Conservation (phyloP, 2,329 filamentous ascomycete species). For the Truncatella angustata region DNA sequence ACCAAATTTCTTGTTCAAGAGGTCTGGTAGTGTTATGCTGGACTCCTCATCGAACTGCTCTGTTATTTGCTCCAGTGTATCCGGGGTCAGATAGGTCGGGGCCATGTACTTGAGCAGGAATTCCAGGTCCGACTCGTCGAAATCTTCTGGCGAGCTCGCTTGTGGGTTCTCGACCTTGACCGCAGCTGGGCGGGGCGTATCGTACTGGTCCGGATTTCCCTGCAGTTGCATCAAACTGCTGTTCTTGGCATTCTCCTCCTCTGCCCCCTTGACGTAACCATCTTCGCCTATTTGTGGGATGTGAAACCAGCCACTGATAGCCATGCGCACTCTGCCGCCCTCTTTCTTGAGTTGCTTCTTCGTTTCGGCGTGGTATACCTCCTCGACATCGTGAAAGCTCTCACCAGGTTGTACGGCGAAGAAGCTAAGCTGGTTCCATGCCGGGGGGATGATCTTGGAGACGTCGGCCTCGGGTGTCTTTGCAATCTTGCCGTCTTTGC, state of each 20-base stretch:
- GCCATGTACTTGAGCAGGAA: conserved; percentile 90
- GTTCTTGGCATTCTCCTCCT: conserved; percentile 81
- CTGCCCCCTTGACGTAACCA: conserved; percentile 82
- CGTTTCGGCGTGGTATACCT: conserved; percentile 76
- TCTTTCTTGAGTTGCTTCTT: conserved; percentile 63
- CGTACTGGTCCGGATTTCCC: conserved; percentile 86
- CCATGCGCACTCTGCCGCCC: conserved; percentile 84
- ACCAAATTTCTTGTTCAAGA: conserved; percentile 78
- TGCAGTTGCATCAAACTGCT: conserved; percentile 92
- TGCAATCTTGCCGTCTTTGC: conserved; percentile 70
- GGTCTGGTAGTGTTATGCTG: conserved; percentile 75
- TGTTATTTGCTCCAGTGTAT: conserved; percentile 79
- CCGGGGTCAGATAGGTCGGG: conserved; percentile 87
- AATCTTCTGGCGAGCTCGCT: conserved; percentile 47
- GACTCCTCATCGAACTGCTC: conserved; percentile 80
- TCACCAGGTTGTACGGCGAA: conserved; percentile 98
- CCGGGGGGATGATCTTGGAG: conserved; percentile 81
- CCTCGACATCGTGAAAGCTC: conserved; percentile 98
- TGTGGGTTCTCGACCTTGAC: conserved; percentile 40
- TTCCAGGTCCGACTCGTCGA: conserved; percentile 79
- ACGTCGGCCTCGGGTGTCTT: conserved; percentile 78
- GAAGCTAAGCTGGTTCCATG: conserved; percentile 97
- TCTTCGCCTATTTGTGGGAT: conserved; percentile 94
- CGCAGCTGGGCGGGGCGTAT: conserved; percentile 68
- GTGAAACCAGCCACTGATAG: conserved; percentile 98